Evolutionary conservation across 345 rosid genomes (phyloP).

Genomic region (Hibiscus mutabilis): DNA sequence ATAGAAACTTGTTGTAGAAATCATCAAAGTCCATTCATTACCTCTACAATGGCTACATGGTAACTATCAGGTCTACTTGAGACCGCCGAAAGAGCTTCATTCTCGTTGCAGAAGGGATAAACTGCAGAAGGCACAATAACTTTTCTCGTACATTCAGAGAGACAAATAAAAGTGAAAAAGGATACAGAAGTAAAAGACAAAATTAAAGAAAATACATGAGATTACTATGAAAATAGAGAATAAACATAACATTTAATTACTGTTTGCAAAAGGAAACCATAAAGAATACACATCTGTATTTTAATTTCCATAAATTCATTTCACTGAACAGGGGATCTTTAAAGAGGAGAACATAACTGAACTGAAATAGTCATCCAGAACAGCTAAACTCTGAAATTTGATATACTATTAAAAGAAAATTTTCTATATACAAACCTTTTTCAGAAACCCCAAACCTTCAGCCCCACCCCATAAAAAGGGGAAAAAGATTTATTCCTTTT

Average conservation of each 20-base stretch:
- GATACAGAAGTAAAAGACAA: constrained; percentile 6
- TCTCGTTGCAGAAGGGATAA: constrained; percentile 57
- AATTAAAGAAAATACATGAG: constrained; percentile 8
- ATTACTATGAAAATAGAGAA: neutral
- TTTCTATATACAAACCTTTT: neutral
- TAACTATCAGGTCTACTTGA: constrained; percentile 53
- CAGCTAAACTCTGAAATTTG: neutral
- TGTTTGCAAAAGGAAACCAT: neutral
- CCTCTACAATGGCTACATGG: constrained; percentile 89
- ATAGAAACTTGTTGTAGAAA: neutral
- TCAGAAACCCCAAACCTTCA: neutral
- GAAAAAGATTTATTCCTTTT: neutral
- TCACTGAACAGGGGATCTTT: neutral
- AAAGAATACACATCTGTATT: neutral
- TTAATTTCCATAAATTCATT: neutral
- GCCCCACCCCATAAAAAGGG: neutral
- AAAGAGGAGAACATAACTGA: neutral
- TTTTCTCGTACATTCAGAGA: neutral
- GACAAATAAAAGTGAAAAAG: constrained; percentile 3
- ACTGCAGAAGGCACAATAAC: constrained; percentile 39
- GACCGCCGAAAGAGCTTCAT: constrained; percentile 64
- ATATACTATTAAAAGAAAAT: neutral
- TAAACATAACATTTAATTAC: neutral
- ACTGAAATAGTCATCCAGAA: neutral
- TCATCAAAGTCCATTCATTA: constrained; percentile 19